Base-by-base conservation (phyloP, 306 rosid genomes). In the Gastrolobium bilobum region DNA sequence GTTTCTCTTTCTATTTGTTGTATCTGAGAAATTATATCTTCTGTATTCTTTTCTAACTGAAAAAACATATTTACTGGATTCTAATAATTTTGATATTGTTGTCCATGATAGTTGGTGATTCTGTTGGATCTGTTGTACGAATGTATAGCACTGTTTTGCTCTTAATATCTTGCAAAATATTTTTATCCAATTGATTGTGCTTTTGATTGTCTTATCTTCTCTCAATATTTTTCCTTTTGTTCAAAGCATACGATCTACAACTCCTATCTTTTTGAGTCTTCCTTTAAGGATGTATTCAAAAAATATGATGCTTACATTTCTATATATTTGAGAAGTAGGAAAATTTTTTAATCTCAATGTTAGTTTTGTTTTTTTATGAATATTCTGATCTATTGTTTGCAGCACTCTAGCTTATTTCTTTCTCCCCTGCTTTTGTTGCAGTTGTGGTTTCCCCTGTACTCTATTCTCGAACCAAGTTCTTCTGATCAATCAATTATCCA, bases 401-500 rank as follows among this genome's bases (percentile, higher is more conserved):
- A 46, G 11, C 48, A 53, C 4, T 48, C 7, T 20, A 11, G 34
- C 83, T 87, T 56, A 62, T 58, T 79, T 70, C 15, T 58, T 58
- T 62, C 67, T 68, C 5, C 9, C 75, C 60, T 10, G 7, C 61
- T 59, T 39, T 66, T 85, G 61, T 79, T 89, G 90, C 89, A 94
- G 99, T 83, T 95, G 72, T 92, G 97, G 99, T 91, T 91, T 87
- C 95, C 99, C 52, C 89, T 95, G 56, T 88, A 88, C 81, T 81
- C 97, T 40, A 82, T 95, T 84, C 87, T 92, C 52, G 86, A 57
- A 31, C 51, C 73, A 53, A 4, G 69, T 70, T 46, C 74, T 53
- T 85, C 85, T 71, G 79, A 66, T 51, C 73, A 75, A 57, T 85
- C 90, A 72, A 76, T 81, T 11, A 78, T 86, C 58, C 81, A 76